Base-by-base conservation (phyloP, 2,329 filamentous ascomycete genomes). In the Aphanoascus verrucosus region DNA sequence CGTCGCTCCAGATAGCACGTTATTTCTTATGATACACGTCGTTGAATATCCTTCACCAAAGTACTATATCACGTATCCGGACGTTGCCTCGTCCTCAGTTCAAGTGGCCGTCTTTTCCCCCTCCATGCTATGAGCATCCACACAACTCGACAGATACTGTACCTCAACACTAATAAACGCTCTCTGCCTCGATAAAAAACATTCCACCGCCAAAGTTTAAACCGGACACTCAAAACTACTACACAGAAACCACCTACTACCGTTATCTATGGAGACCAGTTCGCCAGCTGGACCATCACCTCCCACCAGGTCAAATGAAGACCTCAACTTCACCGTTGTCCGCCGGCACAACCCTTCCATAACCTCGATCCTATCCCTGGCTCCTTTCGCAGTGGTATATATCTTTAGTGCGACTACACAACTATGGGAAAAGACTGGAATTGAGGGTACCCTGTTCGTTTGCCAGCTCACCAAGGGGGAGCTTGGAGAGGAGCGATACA, bases 381-480 rank as follows among this genome's bases (percentile, higher is more conserved):
- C 88, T 5, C 84, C 86, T 32, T 94, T 91, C 63, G 86, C 86
- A 23, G 87, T 93, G 35, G 79, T 96, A 60, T 97, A 96, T 74
- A 80, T 79, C 46, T 93, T 94, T 72, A 80, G 77, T 57, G 75
- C 80, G 45, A 70, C 76, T 3, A 77, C 81, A 2, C 74, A 79
- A 50, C 72, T 75, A 56, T 97, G 93, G 93, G 86, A 93, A 65
- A 94, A 94, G 74, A 80, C 80, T 44, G 86, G 84, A 53, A 79
- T 90, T 9, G 90, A 95, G 69, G 93, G 93, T 38, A 86, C 88
- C 11, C 74, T 97, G 59, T 98, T 97, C 67, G 80, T 97, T 51
- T 94, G 87, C 74, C 78, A 85, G 58, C 71, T 83, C 56, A 59
- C 64, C 53, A 60, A 76, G 70, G 57, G 72, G 46, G 37, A 62